Conservation (phyloP, 345 rosid genomes). For the Diplotaxis tenuifolia region DNA sequence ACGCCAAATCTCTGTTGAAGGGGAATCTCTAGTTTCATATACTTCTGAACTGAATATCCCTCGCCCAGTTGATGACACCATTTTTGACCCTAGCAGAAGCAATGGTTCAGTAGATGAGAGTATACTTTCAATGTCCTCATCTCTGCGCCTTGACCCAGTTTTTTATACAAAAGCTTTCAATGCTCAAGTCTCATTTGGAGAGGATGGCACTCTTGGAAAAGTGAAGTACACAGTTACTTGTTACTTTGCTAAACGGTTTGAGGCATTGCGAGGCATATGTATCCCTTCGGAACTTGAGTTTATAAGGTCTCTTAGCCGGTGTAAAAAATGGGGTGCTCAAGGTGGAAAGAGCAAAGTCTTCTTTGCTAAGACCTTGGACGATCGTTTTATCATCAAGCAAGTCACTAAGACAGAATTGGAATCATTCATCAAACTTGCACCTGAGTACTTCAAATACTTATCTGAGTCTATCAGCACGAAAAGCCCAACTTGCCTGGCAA, state of each 20-base stretch:
- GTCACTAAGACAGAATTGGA: conserved; percentile 97
- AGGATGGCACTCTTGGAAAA: conserved; percentile 64
- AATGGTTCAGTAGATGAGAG: conserved; percentile 59
- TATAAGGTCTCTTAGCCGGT: conserved; percentile 90
- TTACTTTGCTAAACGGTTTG: conserved; percentile 80
- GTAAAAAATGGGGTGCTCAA: conserved; percentile 98
- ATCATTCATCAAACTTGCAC: conserved; percentile 86
- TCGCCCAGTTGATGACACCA: conserved; percentile 56
- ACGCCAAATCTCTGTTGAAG: conserved; percentile 54
- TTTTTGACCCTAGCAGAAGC: conserved; percentile 51
- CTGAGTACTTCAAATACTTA: conserved; percentile 76
- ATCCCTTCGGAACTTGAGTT: conserved; percentile 87
- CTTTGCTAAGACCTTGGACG: conserved; percentile 96
- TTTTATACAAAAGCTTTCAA: conserved; percentile 62
- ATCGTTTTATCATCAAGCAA: conserved; percentile 91
- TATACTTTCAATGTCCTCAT: conserved; percentile 52
- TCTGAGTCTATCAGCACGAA: conserved; percentile 72
- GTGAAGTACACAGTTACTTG: conserved; percentile 79
- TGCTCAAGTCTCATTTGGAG: conserved; percentile 69
- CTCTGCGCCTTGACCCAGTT: conserved; percentile 69
- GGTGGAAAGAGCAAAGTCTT: conserved; percentile 99
- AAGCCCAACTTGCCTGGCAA: conserved; percentile 97
- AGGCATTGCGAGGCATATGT: conserved; percentile 77
- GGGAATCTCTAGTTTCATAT: conserved; percentile 50
- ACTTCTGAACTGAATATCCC: conserved; percentile 46